phyloP scores from a whole-genome alignment of 2,329 filamentous ascomycete genomes.

The Calonectria pseudoreteaudii region DNA sequence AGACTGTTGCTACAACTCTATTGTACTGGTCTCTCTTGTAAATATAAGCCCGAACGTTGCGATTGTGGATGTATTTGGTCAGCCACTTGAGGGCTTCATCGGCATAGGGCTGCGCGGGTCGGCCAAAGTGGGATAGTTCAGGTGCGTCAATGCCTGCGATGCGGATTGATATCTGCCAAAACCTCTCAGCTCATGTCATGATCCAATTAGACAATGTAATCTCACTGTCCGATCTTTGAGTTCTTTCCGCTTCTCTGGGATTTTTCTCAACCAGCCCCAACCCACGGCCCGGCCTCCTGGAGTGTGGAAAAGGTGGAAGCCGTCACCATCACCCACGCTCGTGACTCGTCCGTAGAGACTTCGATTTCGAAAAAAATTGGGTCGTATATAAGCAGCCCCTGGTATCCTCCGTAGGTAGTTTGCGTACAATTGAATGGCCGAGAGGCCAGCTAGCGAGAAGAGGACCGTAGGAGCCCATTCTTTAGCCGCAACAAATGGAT shows the following conservation, averaged over 20 bases:
- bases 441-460: slow-evolving; percentile 52
- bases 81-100: slow-evolving; percentile 87
- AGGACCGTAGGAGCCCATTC: slow-evolving; percentile 54
- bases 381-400: slow-evolving; percentile 78
- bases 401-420: slow-evolving; percentile 88
- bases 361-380: slow-evolving; percentile 78
- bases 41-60: slow-evolving; percentile 83
- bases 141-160: slow-evolving; percentile 94
- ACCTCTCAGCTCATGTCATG: slow-evolving; percentile 29
- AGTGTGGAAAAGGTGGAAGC: slow-evolving; percentile 94
- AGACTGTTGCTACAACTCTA: slow-evolving; percentile 88
- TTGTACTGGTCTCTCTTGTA: slow-evolving; percentile 93
- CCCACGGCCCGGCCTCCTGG: slow-evolving; percentile 88
- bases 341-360: slow-evolving; percentile 89
- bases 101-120: slow-evolving; percentile 85
- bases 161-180: slow-evolving; percentile 80
- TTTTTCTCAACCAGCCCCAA: slow-evolving; percentile 89
- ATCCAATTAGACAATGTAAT: slow-evolving; percentile 21
- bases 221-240: slow-evolving; percentile 83
- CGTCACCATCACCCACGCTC: slow-evolving; percentile 95
- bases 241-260: slow-evolving; percentile 76
- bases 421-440: slow-evolving; percentile 69
- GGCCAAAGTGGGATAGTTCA: slow-evolving; percentile 92
- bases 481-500: slow-evolving; percentile 50
- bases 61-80: slow-evolving; percentile 75